Base-by-base conservation (phyloP, 1,284 basidiomycete genomes). In the Pisolithus thermaeus region DNA sequence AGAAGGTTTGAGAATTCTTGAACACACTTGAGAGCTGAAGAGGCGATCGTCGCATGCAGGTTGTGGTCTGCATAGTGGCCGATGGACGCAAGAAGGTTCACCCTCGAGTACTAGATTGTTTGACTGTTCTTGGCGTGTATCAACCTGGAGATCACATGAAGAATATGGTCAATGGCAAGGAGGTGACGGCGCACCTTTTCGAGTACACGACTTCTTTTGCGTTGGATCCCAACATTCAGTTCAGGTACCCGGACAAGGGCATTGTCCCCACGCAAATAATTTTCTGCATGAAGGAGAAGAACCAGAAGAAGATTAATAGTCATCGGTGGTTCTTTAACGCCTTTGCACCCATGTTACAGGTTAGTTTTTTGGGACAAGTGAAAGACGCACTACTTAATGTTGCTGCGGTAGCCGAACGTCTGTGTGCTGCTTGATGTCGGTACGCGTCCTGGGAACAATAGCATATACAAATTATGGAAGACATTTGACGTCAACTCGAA, bases 251-350 rank as follows among this genome's bases (percentile, higher is more conserved):
- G 0, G 96, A 98, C 70, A 93, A 95, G 65, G 94, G 87, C n/a
- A 87, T 96, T 52, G 87, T 95, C 7, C 93, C 93, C 1, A 90
- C 89, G 3, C 93, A 97, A 65, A 91, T 96, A 51, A 83, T 96
- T 30, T 93, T 94, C 66, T 88, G 85, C 63, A 81, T 97, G 74
- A 97, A 98, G 75, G 94, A 92, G 72, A 91, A 87, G 74, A 97
- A 97, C 67, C 84, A 89, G 63, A 95, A 93, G 75, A 97, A 97
- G 74, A 95, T 97, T 65, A 97, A 96, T 63, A 91, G 88, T 54
- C 95, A 98, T 64, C 76, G 92, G 42, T 95, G 92, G 94, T 93
- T 94, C 68, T 96, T 97, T 70, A 96, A 96, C 65, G 94, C 92
- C 0, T 95, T 97, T 66, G 83, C 76, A 0, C 73, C 79, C 1